A percentile compares a stretch with the other conserved stretches of the same genome.
Conservation (phyloP, 192 early-diverging fungal genomes). For the Obelidium mucronatum region DNA sequence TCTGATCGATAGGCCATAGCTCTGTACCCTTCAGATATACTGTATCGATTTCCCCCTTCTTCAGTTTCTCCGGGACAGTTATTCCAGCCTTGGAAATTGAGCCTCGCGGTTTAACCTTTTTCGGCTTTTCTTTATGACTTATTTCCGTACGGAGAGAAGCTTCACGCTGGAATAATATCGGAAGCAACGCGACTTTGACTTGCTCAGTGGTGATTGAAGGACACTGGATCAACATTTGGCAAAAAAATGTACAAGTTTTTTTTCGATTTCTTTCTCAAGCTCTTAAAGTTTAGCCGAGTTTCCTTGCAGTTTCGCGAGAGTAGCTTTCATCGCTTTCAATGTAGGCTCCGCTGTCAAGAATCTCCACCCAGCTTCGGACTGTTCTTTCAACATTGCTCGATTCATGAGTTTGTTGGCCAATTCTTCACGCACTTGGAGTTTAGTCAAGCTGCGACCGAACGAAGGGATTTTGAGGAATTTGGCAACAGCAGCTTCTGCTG, state of each 20-base stretch:
- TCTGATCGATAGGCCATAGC: conserved; percentile 21
- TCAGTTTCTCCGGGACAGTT: neutral
- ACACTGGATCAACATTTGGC: conserved; percentile 11
- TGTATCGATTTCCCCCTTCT: conserved; percentile 11
- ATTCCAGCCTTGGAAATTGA: neutral
- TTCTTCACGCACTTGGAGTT: conserved; percentile 36
- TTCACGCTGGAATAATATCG: conserved; percentile 27
- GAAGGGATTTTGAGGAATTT: conserved; percentile 48
- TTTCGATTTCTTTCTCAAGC: neutral
- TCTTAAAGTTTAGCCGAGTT: neutral
- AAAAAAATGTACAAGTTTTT: neutral
- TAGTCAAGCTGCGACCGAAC: conserved; percentile 45
- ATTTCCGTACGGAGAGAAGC: conserved; percentile 5
- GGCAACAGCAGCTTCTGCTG: conserved; percentile 38
- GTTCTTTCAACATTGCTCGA: conserved; percentile 31
- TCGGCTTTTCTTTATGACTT: neutral
- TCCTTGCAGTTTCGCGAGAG: conserved; percentile 34
- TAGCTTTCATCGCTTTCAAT: conserved; percentile 46
- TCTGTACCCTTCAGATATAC: conserved; percentile 15
- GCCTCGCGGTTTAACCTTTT: neutral
- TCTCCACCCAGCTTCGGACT: conserved; percentile 45
- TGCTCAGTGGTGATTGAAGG: conserved; percentile 22
- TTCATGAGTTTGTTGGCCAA: conserved; percentile 41
- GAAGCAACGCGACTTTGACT: conserved; percentile 19
- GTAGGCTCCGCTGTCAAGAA: conserved; percentile 38